Base-by-base conservation (phyloP, 1,284 basidiomycete genomes). In the Pseudozyma flocculosa region DNA sequence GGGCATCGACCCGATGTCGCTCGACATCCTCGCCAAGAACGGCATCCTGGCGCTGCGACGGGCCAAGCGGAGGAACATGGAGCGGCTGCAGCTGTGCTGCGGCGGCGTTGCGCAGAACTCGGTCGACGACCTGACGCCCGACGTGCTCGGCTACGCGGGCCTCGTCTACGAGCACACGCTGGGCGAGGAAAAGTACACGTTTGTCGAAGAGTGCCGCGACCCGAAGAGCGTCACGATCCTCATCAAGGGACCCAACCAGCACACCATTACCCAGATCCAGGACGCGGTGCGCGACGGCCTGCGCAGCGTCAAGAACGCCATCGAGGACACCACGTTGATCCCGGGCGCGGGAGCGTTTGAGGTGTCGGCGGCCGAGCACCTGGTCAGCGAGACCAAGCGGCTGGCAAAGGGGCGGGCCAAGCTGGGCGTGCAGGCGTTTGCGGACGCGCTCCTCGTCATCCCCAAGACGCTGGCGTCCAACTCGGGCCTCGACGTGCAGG, bases 111-210 rank as follows among this genome's bases (percentile, higher is more conserved):
- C 95, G 1, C 93, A 97, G 79, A 98, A 99, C 82, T 96, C 93
- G 55, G 92, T 97, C 17, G 95, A 98, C 70, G 95, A 98, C 79
- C 84, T 99, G 40, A 86, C 85, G 14, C 92, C 93, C 10, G 88
- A 90, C 50, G 84, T 92, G 37, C 85, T 99, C 39, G 95, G 95
- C 38, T 96, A 90, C 86, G 95, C 95, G 37, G 95, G 95, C 5
- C 85, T 98, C 49, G 92, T 99, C 24, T 99, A 99, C 81, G 95
- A 99, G 81, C 93, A 98, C 80, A 97, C 94, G 10, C 85, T 99
- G 23, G 94, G 95, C 66, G 95, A 99, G 80, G 95, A 99, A 78
- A 99, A 98, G 79, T 99, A 85, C 81, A 99, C 95, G 0, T 98
- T 98, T 79, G 84, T 99, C 43, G 95, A 98, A 80, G 91, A 98